These are phyloP conservation scores for Pisolithus sp. DNA, from an alignment of 768 basidiomycete genomes.

Conservation along the genomic window DNA sequence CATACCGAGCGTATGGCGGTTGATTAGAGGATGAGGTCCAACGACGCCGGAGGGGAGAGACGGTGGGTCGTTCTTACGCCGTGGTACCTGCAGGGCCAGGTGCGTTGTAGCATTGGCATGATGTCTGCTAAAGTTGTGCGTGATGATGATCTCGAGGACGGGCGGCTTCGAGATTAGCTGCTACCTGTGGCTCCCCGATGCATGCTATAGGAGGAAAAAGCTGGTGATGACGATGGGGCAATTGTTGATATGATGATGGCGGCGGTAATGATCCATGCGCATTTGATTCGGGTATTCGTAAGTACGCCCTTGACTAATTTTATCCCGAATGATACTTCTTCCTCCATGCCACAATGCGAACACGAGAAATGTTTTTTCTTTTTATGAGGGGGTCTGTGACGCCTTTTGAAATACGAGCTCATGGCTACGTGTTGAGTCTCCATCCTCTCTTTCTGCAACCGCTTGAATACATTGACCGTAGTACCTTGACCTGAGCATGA, in stretches of 20 bases:
- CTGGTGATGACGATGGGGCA: conserved; percentile 6
- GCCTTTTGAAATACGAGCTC: background rate
- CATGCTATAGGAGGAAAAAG: conserved; percentile 15
- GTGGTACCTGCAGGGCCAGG: conserved; percentile 39
- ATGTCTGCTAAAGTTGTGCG: conserved; percentile 27
- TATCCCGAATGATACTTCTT: conserved; percentile 35
- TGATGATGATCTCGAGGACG: conserved; percentile 23
- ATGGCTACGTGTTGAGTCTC: conserved; percentile 19
- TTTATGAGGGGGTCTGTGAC: background rate
- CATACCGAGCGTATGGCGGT: conserved; percentile 82
- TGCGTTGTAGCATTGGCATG: conserved; percentile 53
- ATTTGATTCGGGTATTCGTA: conserved; percentile 32
- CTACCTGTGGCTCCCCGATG: conserved; percentile 10
- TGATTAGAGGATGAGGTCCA: conserved; percentile 37
- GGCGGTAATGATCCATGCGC: conserved; percentile 1
- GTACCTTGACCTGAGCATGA: background rate
- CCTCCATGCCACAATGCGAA: conserved; percentile 12
- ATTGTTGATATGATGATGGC: conserved; percentile 6
- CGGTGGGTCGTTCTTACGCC: conserved; percentile 11
- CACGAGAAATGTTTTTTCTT: background rate
- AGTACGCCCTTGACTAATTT: conserved; percentile 49
- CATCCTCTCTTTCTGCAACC: conserved; percentile 6
- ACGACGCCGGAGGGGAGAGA: conserved; percentile 6
- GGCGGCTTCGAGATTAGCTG: conserved; percentile 5
- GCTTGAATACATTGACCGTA: conserved; percentile 14